phyloP scores from a whole-genome alignment of 2,329 filamentous ascomycete genomes.

The Atkinsonella hypoxylon region DNA sequence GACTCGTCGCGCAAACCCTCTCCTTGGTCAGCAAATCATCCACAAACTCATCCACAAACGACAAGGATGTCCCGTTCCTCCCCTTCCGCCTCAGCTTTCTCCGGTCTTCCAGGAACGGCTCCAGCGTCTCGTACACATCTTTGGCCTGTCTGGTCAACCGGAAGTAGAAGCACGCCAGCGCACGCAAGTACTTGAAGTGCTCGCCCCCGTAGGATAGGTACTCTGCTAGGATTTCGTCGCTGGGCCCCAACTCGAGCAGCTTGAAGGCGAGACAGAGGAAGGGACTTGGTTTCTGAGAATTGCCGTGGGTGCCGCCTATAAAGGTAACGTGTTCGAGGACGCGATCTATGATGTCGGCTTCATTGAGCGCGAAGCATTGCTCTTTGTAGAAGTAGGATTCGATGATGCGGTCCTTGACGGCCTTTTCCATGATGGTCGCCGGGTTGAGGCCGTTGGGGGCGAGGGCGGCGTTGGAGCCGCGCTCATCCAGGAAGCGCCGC shows the following conservation, averaged over 20 bases:
- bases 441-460: constrained; percentile 85
- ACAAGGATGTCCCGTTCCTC: constrained; percentile 62
- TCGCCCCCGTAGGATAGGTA: constrained; percentile 69
- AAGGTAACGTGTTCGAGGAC: constrained; percentile 72
- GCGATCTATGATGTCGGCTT: constrained; percentile 71
- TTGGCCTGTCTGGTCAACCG: constrained; percentile 72
- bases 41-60: constrained; percentile 82
- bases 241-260: constrained; percentile 75
- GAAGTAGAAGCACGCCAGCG: constrained; percentile 87
- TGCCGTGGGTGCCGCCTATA: constrained; percentile 80
- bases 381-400: constrained; percentile 98
- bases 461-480: constrained; percentile 63
- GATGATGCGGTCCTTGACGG: constrained; percentile 87
- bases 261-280: constrained; percentile 95
- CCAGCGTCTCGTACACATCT: constrained; percentile 68
- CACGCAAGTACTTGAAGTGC: constrained; percentile 76
- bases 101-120: constrained; percentile 71
- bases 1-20: constrained; percentile 76
- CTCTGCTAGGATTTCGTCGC: constrained; percentile 64
- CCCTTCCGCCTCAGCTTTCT: constrained; percentile 72
- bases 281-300: constrained; percentile 73
- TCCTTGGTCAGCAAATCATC: constrained; percentile 86
- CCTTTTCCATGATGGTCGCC: constrained; percentile 90
- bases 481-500: constrained; percentile 74
- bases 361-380: constrained; percentile 92